Evolutionary conservation across 2,329 filamentous ascomycete species (phyloP), one percentile per base, ranked within the genome.

Genomic region (Macrophomina tecta): DNA sequence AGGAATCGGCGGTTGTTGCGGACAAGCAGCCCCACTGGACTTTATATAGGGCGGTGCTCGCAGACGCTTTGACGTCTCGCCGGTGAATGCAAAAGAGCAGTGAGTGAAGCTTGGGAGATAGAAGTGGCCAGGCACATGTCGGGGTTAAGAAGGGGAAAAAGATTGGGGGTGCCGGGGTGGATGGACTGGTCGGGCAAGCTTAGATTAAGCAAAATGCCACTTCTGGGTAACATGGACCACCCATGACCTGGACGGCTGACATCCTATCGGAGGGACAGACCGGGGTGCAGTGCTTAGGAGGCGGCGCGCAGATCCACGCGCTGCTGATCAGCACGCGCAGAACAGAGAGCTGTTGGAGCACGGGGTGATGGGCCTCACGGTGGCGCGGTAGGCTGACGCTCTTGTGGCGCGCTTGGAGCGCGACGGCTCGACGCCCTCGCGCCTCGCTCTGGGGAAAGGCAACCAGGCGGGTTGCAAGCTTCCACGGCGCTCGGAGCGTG

Each of bases 181-280:
- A 23, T 23, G 23, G 23, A 23, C 23, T 23, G 23, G 23, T 42
- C 58, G 36, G 40, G 55, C 28, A 16, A 46, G 58, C n/a, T 62
- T 14, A 48, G 58, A 62, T 49, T 62, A 49, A 62, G 58, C 58
- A 62, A 62, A 49, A 36, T 49, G 58, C 42, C 32, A 23, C 45
- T 38, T 49, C 56, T 48, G 56, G 56, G 56, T 48, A 61, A 48
- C 56, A 61, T 48, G 56, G 56, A 32, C 23, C 42, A 64, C 61
- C 62, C 62, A 64, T 65, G 63, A 65, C 63, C 52, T 58, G 52
- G 51, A 38, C 63, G 51, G 53, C 36, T 65, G 63, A 65, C 63
- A 32, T 49, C 58, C 58, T 62, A 62, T 62, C 58, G 34, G 58
- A 45, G 30, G 16, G 14, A 11, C 58, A 62, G 58, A n/a, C 58